phyloP scores from a whole-genome alignment of 2,329 filamentous ascomycete genomes.

The Colletotrichum zoysiae region DNA sequence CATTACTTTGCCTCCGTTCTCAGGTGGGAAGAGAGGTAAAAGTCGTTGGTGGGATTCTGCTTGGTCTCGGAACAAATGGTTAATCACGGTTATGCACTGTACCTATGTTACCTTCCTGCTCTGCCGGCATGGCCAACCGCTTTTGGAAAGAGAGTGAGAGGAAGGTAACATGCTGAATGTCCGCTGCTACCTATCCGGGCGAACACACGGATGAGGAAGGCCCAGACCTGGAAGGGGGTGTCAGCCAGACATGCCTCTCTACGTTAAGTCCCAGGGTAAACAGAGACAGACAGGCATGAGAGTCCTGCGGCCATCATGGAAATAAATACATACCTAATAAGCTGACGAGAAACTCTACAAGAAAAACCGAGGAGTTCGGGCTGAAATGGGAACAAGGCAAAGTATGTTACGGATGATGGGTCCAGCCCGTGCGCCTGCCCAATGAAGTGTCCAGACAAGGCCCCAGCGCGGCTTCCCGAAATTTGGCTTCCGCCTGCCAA shows the following conservation, averaged over 20 bases:
- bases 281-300: slow-evolving; percentile 18
- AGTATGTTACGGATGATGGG: slow-evolving; percentile 1
- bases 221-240: background rate
- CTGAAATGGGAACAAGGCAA: slow-evolving; percentile 38
- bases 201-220: slow-evolving; percentile 28
- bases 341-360: background rate
- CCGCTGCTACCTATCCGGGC: slow-evolving; percentile 34
- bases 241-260: slow-evolving; percentile 8
- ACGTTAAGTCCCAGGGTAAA: background rate
- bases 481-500: slow-evolving; percentile 39
- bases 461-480: slow-evolving; percentile 39
- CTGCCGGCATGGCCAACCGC: slow-evolving; percentile 15
- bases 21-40: background rate
- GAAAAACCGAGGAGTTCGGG: slow-evolving; percentile 27
- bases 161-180: slow-evolving; percentile 20
- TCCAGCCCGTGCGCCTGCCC: slow-evolving; percentile 39
- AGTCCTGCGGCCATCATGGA: background rate
- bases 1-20: background rate
- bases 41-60: slow-evolving; percentile 17
- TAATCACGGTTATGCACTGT: background rate
- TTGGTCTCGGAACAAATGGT: slow-evolving; percentile 9
- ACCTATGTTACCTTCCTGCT: slow-evolving; percentile 27
- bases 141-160: slow-evolving; percentile 20
- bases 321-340: background rate
- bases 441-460: slow-evolving; percentile 24